These are phyloP conservation scores for Phytophthora quininea DNA, from an alignment of 352 stramenopile species.

Conservation along the genomic window DNA sequence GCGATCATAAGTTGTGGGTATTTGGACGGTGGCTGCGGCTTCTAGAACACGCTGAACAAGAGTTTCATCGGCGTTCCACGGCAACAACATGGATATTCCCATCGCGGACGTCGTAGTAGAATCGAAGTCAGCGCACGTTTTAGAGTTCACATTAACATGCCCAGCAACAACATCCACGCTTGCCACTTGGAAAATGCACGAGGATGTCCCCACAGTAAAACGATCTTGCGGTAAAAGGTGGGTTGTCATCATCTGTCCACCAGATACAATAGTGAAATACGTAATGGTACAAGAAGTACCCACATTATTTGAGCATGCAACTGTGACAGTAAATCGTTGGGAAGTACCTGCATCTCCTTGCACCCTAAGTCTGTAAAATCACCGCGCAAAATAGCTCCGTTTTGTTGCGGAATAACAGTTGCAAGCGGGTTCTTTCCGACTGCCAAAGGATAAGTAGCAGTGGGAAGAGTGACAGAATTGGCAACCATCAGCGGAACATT, in stretches of 20 bases:
- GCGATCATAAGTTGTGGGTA: constrained; percentile 35
- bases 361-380: constrained; percentile 90
- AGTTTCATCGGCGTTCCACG: constrained; percentile 74
- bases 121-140: constrained; percentile 28
- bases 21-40: constrained; percentile 42
- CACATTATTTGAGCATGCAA: constrained; percentile 9
- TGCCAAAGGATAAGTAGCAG: background rate
- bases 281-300: constrained; percentile 11
- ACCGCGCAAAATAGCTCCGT: constrained; percentile 86
- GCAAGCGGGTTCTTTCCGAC: constrained; percentile 15
- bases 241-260: constrained; percentile 35
- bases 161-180: constrained; percentile 22
- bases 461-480: background rate
- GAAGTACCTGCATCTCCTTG: constrained; percentile 68
- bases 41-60: constrained; percentile 60
- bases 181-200: constrained; percentile 61
- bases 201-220: constrained; percentile 60
- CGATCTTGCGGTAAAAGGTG: constrained; percentile 50
- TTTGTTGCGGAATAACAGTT: constrained; percentile 33
- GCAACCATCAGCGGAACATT: constrained; percentile 88
- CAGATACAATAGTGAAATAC: constrained; percentile 19
- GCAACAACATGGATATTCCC: constrained; percentile 40
- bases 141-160: constrained; percentile 37
- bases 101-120: constrained; percentile 27
- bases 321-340: constrained; percentile 35